These are phyloP conservation scores for Aspergillus japonicus DNA, from an alignment of 2,329 filamentous ascomycete species.

Conservation along the genomic window DNA sequence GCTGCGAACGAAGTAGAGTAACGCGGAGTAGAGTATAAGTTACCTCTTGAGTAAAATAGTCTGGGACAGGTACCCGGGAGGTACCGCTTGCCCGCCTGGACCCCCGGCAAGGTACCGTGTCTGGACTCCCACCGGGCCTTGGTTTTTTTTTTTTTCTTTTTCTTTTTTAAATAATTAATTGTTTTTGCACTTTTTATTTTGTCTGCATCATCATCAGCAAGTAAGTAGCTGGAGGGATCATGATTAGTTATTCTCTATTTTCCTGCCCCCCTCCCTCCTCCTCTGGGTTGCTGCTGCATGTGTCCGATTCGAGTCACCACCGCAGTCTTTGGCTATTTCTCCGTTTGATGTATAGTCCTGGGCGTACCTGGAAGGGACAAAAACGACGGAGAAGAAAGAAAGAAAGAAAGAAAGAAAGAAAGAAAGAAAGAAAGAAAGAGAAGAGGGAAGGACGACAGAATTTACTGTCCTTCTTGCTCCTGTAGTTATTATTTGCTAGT, in stretches of 20 bases:
- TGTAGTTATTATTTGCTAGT: too few species aligned
- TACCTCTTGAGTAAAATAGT: background rate
- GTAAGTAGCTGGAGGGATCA: background rate
- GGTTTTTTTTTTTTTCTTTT: background rate
- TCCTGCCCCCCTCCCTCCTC: slow-evolving; percentile 1
- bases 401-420: too few species aligned
- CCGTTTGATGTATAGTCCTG: background rate
- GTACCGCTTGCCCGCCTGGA: background rate
- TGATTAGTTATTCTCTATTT: background rate
- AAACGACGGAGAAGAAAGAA: too few species aligned
- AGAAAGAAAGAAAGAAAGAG: too few species aligned
- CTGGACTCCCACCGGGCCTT: background rate
- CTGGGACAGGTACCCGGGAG: background rate
- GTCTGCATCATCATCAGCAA: background rate
- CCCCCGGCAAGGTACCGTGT: background rate
- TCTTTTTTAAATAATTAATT: background rate
- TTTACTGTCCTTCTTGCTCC: too few species aligned
- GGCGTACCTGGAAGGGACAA: background rate
- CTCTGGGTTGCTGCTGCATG: slow-evolving; percentile 21
- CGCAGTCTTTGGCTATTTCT: slow-evolving; percentile 3
- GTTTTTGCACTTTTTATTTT: background rate
- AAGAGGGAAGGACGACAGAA: too few species aligned
- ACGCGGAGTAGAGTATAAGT: too few species aligned
- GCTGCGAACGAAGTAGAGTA: too few species aligned
- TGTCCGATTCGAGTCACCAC: slow-evolving; percentile 32